Conservation (phyloP, 192 early-diverging fungal genomes). For the Linnemannia elongata region DNA sequence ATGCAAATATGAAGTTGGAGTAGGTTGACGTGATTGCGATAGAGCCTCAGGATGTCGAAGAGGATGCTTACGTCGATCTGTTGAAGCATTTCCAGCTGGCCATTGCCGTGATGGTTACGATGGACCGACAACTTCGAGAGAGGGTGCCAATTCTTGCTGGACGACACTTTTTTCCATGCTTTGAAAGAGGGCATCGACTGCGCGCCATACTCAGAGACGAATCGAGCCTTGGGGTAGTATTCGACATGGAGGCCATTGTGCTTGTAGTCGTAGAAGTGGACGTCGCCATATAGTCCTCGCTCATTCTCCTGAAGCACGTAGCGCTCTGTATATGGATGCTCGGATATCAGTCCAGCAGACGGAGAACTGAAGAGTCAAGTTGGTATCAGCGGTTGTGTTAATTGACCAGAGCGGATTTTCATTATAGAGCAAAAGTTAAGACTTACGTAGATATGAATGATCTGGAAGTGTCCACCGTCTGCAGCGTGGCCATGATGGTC, state of each 20-base stretch:
- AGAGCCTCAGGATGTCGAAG: background rate
- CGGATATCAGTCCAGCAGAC: constrained; percentile 40
- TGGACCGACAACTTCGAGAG: constrained; percentile 32
- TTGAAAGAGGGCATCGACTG: constrained; percentile 45
- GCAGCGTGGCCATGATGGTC: constrained; percentile 27
- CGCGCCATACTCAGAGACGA: constrained; percentile 53
- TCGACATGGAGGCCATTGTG: constrained; percentile 46
- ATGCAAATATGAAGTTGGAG: background rate
- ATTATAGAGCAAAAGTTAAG: background rate
- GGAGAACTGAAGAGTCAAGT: constrained; percentile 22
- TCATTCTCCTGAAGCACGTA: constrained; percentile 34
- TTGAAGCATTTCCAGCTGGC: constrained; percentile 41
- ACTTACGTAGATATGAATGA: constrained; percentile 42
- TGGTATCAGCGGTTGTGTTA: background rate
- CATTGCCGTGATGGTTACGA: constrained; percentile 53
- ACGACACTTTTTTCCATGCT: constrained; percentile 8
- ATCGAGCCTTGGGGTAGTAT: constrained; percentile 40
- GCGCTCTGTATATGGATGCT: constrained; percentile 28
- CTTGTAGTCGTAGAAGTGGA: constrained; percentile 57
- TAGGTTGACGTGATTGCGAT: background rate
- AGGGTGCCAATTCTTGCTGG: constrained; percentile 42
- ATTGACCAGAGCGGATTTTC: background rate
- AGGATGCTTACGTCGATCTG: constrained; percentile 34
- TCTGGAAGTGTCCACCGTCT: constrained; percentile 15
- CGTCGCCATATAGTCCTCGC: constrained; percentile 37